phyloP scores from a whole-genome alignment of 257 asterid species.

The Solanum ossicruentum region DNA sequence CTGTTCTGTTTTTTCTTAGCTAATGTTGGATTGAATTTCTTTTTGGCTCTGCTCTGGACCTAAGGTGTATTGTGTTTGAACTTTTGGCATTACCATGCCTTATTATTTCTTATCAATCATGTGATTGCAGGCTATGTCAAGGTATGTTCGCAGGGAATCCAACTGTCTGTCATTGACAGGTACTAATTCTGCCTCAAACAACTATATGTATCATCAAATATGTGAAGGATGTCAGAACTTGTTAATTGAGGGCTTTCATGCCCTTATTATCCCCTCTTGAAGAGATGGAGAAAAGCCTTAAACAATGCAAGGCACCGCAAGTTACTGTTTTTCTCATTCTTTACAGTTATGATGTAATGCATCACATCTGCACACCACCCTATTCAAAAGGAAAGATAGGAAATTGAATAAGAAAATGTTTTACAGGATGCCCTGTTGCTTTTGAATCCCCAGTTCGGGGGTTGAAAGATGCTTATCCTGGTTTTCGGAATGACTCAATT shows the following conservation, averaged over 20 bases:
- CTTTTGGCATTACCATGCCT: neutral
- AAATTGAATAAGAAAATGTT: neutral
- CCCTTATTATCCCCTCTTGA: neutral
- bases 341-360: neutral
- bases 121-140: constrained; percentile 54
- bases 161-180: constrained; percentile 73
- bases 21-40: neutral
- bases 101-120: neutral
- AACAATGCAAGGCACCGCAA: neutral
- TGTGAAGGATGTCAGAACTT: neutral
- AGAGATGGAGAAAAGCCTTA: neutral
- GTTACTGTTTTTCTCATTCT: neutral
- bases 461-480: neutral
- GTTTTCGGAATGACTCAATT: neutral
- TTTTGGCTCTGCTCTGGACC: neutral
- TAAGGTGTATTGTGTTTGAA: neutral
- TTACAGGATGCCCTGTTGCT: neutral
- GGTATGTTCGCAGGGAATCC: constrained; percentile 72
- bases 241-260: neutral
- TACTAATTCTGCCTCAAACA: constrained; percentile 8
- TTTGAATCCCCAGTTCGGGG: neutral
- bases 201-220: neutral
- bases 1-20: neutral
- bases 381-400: neutral
- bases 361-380: neutral